Conservation (phyloP, 805 yeast species). For the Hanseniaspora jakobsenii region DNA sequence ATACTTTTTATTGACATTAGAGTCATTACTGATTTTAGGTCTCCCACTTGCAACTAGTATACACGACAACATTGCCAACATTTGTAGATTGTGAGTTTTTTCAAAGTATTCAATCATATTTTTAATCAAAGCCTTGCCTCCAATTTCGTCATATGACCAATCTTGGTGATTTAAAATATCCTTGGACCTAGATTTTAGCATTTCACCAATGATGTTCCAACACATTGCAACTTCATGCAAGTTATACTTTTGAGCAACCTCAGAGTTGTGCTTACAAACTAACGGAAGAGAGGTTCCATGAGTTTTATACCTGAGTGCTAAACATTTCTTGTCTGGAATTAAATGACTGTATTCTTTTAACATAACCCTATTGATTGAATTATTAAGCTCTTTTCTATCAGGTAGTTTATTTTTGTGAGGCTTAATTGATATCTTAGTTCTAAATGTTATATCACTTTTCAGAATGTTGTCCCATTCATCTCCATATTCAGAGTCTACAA, state of each 20-base stretch:
- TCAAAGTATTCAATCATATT: conserved; percentile 57
- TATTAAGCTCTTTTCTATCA: conserved; percentile 22
- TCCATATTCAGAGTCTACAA: conserved; percentile 20
- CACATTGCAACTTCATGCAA: conserved; percentile 53
- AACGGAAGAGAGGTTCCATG: conserved; percentile 52
- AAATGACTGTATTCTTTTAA: conserved; percentile 55
- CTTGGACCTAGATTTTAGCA: conserved; percentile 25
- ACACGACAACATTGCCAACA: conserved; percentile 83
- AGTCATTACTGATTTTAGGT: neutral
- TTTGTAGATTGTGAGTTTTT: conserved; percentile 55
- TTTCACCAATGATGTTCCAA: conserved; percentile 50
- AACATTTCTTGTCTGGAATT: conserved; percentile 61
- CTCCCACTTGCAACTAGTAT: conserved; percentile 32
- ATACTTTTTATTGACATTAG: neutral
- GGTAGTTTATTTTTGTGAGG: conserved; percentile 35
- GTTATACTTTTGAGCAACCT: conserved; percentile 54
- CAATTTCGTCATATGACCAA: conserved; percentile 79
- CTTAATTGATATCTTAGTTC: conserved; percentile 30
- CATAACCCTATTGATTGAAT: conserved; percentile 41
- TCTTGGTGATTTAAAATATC: conserved; percentile 32
- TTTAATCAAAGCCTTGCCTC: conserved; percentile 51
- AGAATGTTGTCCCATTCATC: conserved; percentile 60
- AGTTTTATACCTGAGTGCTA: conserved; percentile 56
- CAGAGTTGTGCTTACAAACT: conserved; percentile 57
- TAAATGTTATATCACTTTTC: conserved; percentile 39